A percentile compares a stretch with the other conserved stretches of the same genome.
Conservation (phyloP, 2,329 filamentous ascomycete species). For the Penicillium sp. region DNA sequence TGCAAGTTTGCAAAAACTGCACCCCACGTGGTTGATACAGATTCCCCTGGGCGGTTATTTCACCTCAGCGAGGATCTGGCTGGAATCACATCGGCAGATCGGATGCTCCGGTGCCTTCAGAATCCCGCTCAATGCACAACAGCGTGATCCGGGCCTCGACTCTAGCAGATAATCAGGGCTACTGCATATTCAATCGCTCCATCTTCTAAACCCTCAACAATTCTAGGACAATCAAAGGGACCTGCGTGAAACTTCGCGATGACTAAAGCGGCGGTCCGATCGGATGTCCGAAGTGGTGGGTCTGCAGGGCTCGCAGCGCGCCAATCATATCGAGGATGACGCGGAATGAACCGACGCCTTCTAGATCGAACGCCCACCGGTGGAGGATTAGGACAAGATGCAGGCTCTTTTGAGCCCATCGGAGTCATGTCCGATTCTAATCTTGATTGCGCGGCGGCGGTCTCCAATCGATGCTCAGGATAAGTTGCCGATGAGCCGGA, state of each 20-base stretch:
- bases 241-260: neutral
- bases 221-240: neutral
- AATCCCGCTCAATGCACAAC: neutral
- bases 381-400: slow-evolving; percentile 9
- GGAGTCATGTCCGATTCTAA: slow-evolving; percentile 18
- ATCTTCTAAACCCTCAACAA: neutral
- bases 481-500: slow-evolving; percentile 17
- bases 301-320: slow-evolving; percentile 3
- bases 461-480: slow-evolving; percentile 18
- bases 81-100: slow-evolving; percentile 19
- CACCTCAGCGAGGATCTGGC: slow-evolving; percentile 38
- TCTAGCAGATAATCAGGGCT: neutral
- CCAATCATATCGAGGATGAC: slow-evolving; percentile 11
- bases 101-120: slow-evolving; percentile 1
- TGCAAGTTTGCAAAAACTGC: slow-evolving; percentile 29
- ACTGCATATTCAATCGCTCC: neutral
- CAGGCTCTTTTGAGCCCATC: slow-evolving; percentile 10
- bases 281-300: slow-evolving; percentile 18
- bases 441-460: slow-evolving; percentile 9
- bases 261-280: slow-evolving; percentile 16
- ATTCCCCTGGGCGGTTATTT: slow-evolving; percentile 39
- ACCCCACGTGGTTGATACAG: slow-evolving; percentile 33
- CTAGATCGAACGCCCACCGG: slow-evolving; percentile 10
- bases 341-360: slow-evolving; percentile 16
- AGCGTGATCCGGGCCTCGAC: neutral